phyloP scores from a whole-genome alignment of 768 basidiomycete species.

The Hygrocybe punicea region DNA sequence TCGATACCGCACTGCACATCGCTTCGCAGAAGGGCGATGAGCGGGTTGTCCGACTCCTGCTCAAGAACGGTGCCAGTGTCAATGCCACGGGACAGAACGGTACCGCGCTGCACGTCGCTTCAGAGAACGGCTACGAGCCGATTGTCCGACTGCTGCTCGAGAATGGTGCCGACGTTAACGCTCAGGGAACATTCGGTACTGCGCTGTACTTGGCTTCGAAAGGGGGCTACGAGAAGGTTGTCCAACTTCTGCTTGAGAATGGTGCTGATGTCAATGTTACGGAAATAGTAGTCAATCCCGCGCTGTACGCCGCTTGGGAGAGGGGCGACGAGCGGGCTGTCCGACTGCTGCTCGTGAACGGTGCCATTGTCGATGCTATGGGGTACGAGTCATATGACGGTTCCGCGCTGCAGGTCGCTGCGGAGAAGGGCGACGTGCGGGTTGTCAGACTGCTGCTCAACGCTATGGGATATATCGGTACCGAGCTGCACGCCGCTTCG shows the following conservation, averaged over 20 bases:
- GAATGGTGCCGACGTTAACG: background rate
- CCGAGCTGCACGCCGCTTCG: background rate
- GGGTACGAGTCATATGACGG: background rate
- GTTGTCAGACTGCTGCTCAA: background rate
- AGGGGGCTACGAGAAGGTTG: background rate
- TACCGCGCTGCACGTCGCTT: background rate
- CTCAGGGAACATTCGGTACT: background rate
- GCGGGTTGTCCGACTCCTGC: background rate
- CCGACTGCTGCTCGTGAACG: background rate
- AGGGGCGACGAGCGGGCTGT: background rate
- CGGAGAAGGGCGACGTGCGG: background rate
- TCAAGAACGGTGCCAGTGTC: background rate
- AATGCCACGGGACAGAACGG: background rate
- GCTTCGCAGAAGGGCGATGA: background rate
- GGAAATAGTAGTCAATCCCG: background rate
- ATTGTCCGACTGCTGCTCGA: background rate
- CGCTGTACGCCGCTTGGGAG: background rate
- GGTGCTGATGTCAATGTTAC: background rate
- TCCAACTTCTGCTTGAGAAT: background rate
- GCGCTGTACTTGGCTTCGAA: background rate
- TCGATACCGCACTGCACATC: background rate
- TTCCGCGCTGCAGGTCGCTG: background rate
- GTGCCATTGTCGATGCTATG: background rate
- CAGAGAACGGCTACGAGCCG: background rate
- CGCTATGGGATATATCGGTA: background rate